Conservation (phyloP, 2,329 filamentous ascomycete species). For the Aspergillus fischeri region DNA sequence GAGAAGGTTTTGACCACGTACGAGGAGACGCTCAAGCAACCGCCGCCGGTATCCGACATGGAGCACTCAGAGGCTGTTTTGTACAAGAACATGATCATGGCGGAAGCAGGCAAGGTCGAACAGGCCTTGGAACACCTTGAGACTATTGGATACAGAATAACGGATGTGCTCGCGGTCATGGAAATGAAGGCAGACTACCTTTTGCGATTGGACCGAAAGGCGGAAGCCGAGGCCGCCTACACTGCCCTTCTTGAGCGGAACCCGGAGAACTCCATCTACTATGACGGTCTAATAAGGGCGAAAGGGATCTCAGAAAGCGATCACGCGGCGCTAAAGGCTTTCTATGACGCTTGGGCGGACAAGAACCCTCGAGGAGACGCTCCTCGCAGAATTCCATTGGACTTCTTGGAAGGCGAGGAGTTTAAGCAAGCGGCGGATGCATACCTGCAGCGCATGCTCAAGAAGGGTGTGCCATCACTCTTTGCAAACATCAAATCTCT, state of each 20-base stretch:
- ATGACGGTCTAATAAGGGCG: conserved; percentile 67
- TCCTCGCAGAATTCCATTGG: conserved; percentile 77
- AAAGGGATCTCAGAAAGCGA: conserved; percentile 62
- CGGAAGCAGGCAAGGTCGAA: conserved; percentile 77
- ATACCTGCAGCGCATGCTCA: conserved; percentile 80
- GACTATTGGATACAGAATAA: conserved; percentile 67
- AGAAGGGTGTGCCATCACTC: conserved; percentile 89
- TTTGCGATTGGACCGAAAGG: conserved; percentile 67
- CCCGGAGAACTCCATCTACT: conserved; percentile 81
- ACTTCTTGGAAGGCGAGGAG: conserved; percentile 78
- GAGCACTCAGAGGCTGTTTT: conserved; percentile 91
- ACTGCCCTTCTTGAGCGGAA: conserved; percentile 79
- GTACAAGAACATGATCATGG: conserved; percentile 94
- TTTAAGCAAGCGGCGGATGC: conserved; percentile 73
- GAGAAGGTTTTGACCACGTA: conserved; percentile 89
- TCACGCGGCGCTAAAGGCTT: conserved; percentile 59
- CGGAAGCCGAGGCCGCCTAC: conserved; percentile 80
- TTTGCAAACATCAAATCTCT: conserved; percentile 96
- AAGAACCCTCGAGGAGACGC: conserved; percentile 83
- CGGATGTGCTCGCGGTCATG: conserved; percentile 80
- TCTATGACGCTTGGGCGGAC: conserved; percentile 78
- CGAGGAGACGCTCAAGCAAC: conserved; percentile 84
- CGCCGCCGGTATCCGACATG: conserved; percentile 71
- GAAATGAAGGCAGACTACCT: conserved; percentile 85
- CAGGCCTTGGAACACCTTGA: conserved; percentile 85